Evolutionary conservation across 2,329 filamentous ascomycete genomes (phyloP).

Genomic region (Colletotrichum endophyticum): DNA sequence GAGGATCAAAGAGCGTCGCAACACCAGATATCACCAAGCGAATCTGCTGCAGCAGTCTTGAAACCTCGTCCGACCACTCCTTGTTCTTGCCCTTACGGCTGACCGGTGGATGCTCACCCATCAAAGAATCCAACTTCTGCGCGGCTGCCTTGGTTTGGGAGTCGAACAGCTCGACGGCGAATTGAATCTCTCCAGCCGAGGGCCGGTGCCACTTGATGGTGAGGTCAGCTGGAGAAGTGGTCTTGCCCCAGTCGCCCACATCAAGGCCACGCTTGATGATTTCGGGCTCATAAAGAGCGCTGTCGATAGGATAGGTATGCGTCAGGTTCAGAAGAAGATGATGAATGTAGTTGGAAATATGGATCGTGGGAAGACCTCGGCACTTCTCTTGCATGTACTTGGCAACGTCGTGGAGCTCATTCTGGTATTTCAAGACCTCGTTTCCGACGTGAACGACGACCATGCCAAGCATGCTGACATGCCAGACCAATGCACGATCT

Average conservation of each 20-base stretch:
- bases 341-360: slow-evolving; percentile 97
- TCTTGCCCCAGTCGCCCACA: slow-evolving; percentile 83
- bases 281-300: slow-evolving; percentile 83
- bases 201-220: slow-evolving; percentile 93
- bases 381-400: slow-evolving; percentile 97
- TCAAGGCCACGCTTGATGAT: slow-evolving; percentile 74
- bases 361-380: slow-evolving; percentile 89
- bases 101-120: slow-evolving; percentile 79
- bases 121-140: slow-evolving; percentile 77
- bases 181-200: slow-evolving; percentile 78
- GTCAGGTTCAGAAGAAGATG: slow-evolving; percentile 94
- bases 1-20: slow-evolving; percentile 86
- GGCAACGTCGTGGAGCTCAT: slow-evolving; percentile 89
- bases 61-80: slow-evolving; percentile 98
- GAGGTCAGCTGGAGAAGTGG: slow-evolving; percentile 75
- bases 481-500: slow-evolving; percentile 93
- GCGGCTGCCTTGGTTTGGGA: slow-evolving; percentile 81
- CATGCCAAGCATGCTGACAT: slow-evolving; percentile 97
- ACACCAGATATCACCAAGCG: slow-evolving; percentile 90
- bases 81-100: slow-evolving; percentile 95
- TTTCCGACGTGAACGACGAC: slow-evolving; percentile 94
- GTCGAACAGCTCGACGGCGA: slow-evolving; percentile 88
- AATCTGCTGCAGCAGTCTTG: slow-evolving; percentile 84
- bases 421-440: slow-evolving; percentile 86
- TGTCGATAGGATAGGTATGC: slow-evolving; percentile 91